Evolutionary conservation across 2,329 filamentous ascomycete species (phyloP).

Genomic region (Zasmidium angulare): DNA sequence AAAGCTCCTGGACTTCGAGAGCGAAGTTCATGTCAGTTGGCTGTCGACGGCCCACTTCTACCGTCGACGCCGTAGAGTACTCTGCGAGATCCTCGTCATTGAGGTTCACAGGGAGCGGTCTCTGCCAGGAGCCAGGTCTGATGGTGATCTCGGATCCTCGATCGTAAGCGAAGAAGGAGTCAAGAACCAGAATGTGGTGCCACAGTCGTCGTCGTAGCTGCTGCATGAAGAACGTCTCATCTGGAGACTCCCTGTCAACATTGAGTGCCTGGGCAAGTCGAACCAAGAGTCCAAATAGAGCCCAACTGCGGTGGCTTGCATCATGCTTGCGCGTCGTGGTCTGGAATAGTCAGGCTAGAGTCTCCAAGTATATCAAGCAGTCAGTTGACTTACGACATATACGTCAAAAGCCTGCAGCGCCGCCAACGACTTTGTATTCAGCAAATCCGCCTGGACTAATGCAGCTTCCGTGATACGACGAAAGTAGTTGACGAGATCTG

Average conservation of each 20-base stretch:
- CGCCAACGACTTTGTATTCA: neutral
- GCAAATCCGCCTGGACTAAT: neutral
- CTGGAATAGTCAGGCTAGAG: neutral
- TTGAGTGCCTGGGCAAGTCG: neutral
- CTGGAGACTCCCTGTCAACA: neutral
- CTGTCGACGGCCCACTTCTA: neutral
- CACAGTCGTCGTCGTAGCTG: neutral
- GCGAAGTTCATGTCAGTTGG: neutral
- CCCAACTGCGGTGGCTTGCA: neutral
- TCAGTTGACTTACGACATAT: neutral
- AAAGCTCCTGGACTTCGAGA: neutral
- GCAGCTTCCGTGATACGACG: neutral
- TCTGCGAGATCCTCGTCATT: slow-evolving; percentile 1
- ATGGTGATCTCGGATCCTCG: neutral
- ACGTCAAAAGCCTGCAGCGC: neutral
- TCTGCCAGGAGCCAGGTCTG: neutral
- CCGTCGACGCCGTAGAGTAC: neutral
- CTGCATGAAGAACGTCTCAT: neutral
- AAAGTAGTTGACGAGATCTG: neutral
- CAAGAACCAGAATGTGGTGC: neutral
- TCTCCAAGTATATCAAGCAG: neutral
- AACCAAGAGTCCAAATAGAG: neutral
- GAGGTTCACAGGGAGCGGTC: neutral
- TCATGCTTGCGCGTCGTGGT: neutral
- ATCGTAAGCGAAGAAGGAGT: neutral